These are phyloP conservation scores for Amphirosellinia nigrospora DNA, from an alignment of 495 filamentous ascomycete genomes.

Conservation along the genomic window DNA sequence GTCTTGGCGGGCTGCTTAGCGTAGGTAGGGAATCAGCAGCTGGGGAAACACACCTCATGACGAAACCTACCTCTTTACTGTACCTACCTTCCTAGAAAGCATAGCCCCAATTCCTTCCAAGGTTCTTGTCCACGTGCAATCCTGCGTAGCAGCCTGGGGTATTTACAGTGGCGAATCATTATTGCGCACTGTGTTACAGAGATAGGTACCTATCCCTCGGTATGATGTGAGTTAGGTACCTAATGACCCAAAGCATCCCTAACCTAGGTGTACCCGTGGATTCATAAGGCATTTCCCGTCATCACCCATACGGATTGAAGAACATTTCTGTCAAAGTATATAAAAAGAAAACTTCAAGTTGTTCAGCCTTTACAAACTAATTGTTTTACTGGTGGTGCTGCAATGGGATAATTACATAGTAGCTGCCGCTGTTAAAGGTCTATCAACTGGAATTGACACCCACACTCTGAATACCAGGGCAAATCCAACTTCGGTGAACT, in stretches of 20 bases:
- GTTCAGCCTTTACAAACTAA: not conserved
- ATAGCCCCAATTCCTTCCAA: conserved; percentile 17
- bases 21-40: conserved; percentile 1
- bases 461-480: too few relatives aligned
- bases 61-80: too few relatives aligned
- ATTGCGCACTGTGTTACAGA: too few relatives aligned
- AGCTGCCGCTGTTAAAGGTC: too few relatives aligned
- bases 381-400: not conserved
- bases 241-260: not conserved
- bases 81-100: not conserved
- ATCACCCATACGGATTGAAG: not conserved
- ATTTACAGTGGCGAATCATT: not conserved
- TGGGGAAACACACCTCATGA: conserved; percentile 23
- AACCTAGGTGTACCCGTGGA: not conserved
- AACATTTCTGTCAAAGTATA: not conserved
- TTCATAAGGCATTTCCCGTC: not conserved
- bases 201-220: not conserved
- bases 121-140: not conserved
- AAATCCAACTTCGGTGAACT: too few relatives aligned
- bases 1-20: not conserved
- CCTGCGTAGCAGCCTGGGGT: not conserved
- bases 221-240: too few relatives aligned
- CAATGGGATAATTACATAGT: not conserved
- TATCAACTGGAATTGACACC: too few relatives aligned
- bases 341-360: not conserved